Evolutionary conservation across 768 basidiomycete genomes (phyloP).

Genomic region (Amylocystis lapponica): DNA sequence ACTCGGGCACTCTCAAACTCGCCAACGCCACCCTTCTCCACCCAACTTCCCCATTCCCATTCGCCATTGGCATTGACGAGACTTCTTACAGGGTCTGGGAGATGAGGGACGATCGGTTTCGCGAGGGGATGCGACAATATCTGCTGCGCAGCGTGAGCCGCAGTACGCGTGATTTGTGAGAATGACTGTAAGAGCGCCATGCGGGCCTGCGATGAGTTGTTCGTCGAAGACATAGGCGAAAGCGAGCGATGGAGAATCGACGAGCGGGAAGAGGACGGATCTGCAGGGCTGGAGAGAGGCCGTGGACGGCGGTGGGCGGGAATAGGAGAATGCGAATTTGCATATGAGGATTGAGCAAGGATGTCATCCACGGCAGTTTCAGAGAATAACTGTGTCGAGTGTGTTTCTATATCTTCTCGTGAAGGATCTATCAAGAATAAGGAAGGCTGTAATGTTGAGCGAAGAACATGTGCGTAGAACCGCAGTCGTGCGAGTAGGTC

Average conservation of each 20-base stretch:
- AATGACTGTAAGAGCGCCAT: slow-evolving; percentile 88
- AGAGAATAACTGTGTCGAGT: slow-evolving; percentile 77
- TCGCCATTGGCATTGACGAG: slow-evolving; percentile 89
- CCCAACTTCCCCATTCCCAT: slow-evolving; percentile 91
- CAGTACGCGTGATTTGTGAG: slow-evolving; percentile 89
- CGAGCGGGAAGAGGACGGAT: slow-evolving; percentile 59
- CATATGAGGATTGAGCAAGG: slow-evolving; percentile 70
- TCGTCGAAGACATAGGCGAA: slow-evolving; percentile 43
- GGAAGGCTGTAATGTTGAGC: slow-evolving; percentile 79
- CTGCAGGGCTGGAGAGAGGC: slow-evolving; percentile 46
- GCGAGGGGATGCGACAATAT: slow-evolving; percentile 94
- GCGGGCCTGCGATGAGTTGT: slow-evolving; percentile 65
- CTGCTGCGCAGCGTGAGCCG: slow-evolving; percentile 90
- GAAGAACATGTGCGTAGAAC: slow-evolving; percentile 73
- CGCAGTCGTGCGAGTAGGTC: slow-evolving; percentile 74
- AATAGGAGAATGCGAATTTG: slow-evolving; percentile 73
- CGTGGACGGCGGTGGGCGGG: slow-evolving; percentile 77
- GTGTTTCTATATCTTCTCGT: slow-evolving; percentile 85
- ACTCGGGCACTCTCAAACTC: slow-evolving; percentile 96
- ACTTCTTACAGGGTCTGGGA: slow-evolving; percentile 90
- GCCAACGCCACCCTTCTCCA: slow-evolving; percentile 87
- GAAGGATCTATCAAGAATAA: slow-evolving; percentile 92
- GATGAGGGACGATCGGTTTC: slow-evolving; percentile 91
- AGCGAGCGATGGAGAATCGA: slow-evolving; percentile 81
- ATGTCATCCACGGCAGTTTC: slow-evolving; percentile 89